These are phyloP conservation scores for Aplosporella prunicola DNA, from an alignment of 2,329 filamentous ascomycete species.

Conservation along the genomic window DNA sequence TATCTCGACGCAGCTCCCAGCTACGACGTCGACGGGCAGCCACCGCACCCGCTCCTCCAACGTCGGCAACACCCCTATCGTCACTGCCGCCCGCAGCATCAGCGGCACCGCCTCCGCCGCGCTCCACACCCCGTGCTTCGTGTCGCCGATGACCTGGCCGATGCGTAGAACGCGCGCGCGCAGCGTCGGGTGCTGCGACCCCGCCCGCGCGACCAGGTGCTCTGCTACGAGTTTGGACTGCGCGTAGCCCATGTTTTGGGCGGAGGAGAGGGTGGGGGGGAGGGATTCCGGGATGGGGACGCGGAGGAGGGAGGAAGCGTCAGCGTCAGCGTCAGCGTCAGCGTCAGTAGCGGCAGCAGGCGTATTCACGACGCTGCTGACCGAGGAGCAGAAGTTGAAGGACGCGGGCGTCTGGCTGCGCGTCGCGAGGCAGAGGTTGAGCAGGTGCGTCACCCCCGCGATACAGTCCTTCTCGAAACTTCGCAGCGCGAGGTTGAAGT, in stretches of 20 bases:
- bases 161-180: constrained; percentile 31
- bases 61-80: constrained; percentile 37
- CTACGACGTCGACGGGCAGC: constrained; percentile 37
- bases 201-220: constrained; percentile 28
- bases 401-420: constrained; percentile 26
- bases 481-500: constrained; percentile 45
- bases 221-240: constrained; percentile 42
- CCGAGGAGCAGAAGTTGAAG: constrained; percentile 39
- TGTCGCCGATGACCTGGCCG: constrained; percentile 42
- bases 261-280: constrained; percentile 28
- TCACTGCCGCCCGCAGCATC: constrained; percentile 39
- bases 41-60: constrained; percentile 33
- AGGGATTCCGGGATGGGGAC: constrained; percentile 28
- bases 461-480: constrained; percentile 42
- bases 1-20: constrained; percentile 24
- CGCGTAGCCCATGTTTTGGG: constrained; percentile 44
- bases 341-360: too few species aligned
- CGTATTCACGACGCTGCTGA: constrained; percentile 22
- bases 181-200: constrained; percentile 11
- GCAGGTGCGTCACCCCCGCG: constrained; percentile 35
- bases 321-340: too few species aligned
- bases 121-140: constrained; percentile 39
- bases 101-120: constrained; percentile 41
- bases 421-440: constrained; percentile 30
- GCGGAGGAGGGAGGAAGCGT: constrained; percentile 28